Base-by-base conservation (phyloP, 805 yeast species). In the Cyberlindnera mississippiensis region DNA sequence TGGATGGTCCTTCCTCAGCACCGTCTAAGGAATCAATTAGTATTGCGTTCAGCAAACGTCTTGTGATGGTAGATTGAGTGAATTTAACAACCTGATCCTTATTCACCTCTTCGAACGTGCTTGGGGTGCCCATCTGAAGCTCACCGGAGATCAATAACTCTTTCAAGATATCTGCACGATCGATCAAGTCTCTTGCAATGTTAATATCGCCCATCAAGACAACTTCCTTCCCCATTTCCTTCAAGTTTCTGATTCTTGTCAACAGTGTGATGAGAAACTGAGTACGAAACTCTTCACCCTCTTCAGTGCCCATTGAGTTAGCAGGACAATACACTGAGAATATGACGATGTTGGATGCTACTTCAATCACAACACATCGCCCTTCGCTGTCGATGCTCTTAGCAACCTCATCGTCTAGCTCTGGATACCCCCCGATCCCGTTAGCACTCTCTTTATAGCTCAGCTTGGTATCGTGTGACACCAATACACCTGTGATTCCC, bases 241-340 rank as follows among this genome's bases (percentile, higher is more conserved):
- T 61, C 41, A 91, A 66, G 28, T 71, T 72, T 27, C 74, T 63
- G 14, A 85, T 73, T 34, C 99, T 72, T 40, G 72, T 63, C 39
- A 88, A 75, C 36, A 91, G 58, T 2, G 75, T 62, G 17, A 67
- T 66, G 39, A 87, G 64, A 52, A 86, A 91, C 13, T 67, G 61
- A 29, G 77, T 50, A 38, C 95, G 63, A 50, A 69, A 81, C 11
- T 53, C 55, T 49, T 80, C 85, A 12, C 80, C 95, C 22, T 78
- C 82, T 19, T 76, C 83, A 0, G 88, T 76, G 1, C 73, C 76
- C 61, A 70, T 69, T 0, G 97, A 86, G 58, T 88, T 87, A 1
- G 98, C 98, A 0, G 98, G 98, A 58, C 97, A 91, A 56, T 91
- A 91, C 4, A 82, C 71, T 0, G 81, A 69, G 34, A 85, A 74